These are phyloP conservation scores for Colletotrichum sublineola DNA, from an alignment of 2,329 filamentous ascomycete genomes.

Conservation along the genomic window DNA sequence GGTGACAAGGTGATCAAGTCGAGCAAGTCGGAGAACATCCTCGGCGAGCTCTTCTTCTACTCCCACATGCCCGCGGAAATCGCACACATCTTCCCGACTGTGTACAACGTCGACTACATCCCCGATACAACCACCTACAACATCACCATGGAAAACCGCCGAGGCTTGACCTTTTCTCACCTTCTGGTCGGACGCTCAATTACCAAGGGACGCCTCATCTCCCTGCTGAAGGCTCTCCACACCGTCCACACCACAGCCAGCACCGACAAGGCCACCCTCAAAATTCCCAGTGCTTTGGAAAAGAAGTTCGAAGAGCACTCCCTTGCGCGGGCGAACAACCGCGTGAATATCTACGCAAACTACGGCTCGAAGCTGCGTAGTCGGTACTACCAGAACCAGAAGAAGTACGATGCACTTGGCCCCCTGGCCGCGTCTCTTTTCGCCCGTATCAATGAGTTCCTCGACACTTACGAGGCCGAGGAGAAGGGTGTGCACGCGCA, in stretches of 20 bases:
- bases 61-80: slow-evolving; percentile 48
- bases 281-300: slow-evolving; percentile 44
- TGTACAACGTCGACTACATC: slow-evolving; percentile 48
- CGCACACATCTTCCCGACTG: slow-evolving; percentile 44
- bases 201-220: slow-evolving; percentile 47
- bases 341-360: slow-evolving; percentile 48
- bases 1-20: slow-evolving; percentile 50
- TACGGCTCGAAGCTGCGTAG: slow-evolving; percentile 46
- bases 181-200: slow-evolving; percentile 50
- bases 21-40: slow-evolving; percentile 49
- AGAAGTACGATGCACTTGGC: slow-evolving; percentile 46
- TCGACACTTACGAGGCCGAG: slow-evolving; percentile 49
- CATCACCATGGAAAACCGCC: slow-evolving; percentile 49
- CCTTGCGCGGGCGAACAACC: slow-evolving; percentile 41
- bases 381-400: slow-evolving; percentile 44
- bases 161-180: slow-evolving; percentile 48
- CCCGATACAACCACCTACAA: slow-evolving; percentile 46
- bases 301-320: slow-evolving; percentile 45
- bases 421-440: slow-evolving; percentile 46
- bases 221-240: slow-evolving; percentile 46
- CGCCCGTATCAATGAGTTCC: slow-evolving; percentile 46
- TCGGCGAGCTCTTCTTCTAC: slow-evolving; percentile 52
- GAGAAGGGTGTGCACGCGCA: slow-evolving; percentile 46
- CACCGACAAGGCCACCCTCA: slow-evolving; percentile 42
- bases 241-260: slow-evolving; percentile 45